Base-by-base conservation (phyloP, 2,329 filamentous ascomycete genomes). In the Mollisia scopiformis region DNA sequence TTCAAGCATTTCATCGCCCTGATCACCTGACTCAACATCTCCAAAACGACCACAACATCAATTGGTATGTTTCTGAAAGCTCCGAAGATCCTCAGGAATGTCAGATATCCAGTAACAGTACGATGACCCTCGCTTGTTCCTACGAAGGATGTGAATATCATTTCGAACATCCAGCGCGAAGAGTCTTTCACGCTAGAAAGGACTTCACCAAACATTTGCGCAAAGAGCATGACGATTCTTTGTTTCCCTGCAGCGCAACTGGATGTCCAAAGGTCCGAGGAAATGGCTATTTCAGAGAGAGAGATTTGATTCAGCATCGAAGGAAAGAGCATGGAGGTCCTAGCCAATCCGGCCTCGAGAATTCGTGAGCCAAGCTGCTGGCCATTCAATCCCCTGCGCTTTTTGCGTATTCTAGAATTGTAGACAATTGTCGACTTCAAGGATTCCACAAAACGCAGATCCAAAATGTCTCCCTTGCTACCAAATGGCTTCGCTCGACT, bases 21-120 rank as follows among this genome's bases (percentile, higher is more conserved):
- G 75, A 78, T 51, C 75, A 78, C 54, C 66, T 78, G 0, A 58
- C 66, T 1, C 75, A 78, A 27, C 76, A 78, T 55, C 62, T 77
- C 21, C 63, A 63, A 2, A 69, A 69, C 0, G 76, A 75, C 37
- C 76, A 78, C 62, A 69, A 72, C 31, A 71, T 74, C n/a, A 68
- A 73, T n/a, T n/a, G n/a, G n/a, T n/a, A n/a, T 0, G 19, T 23
- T 14, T 47, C 51, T 51, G 14, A 41, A 7, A 54, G n/a, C 5
- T 35, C 33, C 14, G 27, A n/a, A n/a, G n/a, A n/a, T n/a, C n/a
- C n/a, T n/a, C n/a, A n/a, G n/a, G n/a, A n/a, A n/a, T n/a, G n/a
- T n/a, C n/a, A n/a, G n/a, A n/a, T n/a, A n/a, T n/a, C n/a, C n/a
- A n/a, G n/a, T n/a, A n/a, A n/a, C n/a, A n/a, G n/a, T n/a, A n/a